Base-by-base conservation (phyloP, 225 moss, liverwort and hornwort species). In the Pseudoscleropodium purum region DNA sequence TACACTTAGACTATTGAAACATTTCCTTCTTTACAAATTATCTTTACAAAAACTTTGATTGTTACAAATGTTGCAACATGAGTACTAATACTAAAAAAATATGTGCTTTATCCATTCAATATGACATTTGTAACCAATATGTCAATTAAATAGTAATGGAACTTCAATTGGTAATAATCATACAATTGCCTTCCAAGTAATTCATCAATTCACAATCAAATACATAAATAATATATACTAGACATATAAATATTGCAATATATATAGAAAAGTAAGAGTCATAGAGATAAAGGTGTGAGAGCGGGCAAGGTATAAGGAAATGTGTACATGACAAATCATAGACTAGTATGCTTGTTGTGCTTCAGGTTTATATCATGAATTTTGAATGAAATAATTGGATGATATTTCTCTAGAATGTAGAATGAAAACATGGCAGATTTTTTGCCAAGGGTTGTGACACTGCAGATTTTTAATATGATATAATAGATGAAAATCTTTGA, bases 271-370 rank as follows among this genome's bases (percentile, higher is more conserved):
- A 36, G 1, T 37, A 68, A 2, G 21, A 68, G 21, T 1, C 5
- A 11, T 6, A 37, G 5, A 37, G 11, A 16, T 4, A 16, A 19
- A 11, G 36, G 8, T 3, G 9, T 6, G 6, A 68, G 3, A 68
- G 4, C 6, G 6, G 10, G 6, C 20, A 68, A 18, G 3, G 11
- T 36, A 18, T 4, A 54, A 54, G 8, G 8, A 57, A 8, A 57
- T 20, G 8, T 57, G 57, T 57, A 8, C 7, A 6, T 67, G 19
- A 69, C 2, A 4, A 69, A 13, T 69, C 2, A 7, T 5, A 72
- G 5, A 4, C n/a, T n/a, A n/a, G n/a, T 15, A 72, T 72, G 9
- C 15, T 72, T 4, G 2, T 72, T 0, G 0, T 5, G 1, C 6
- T 43, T 14, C 3, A 29, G 1, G 3, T 17, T 74, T 41, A 15